Base-by-base conservation (phyloP, 2,329 filamentous ascomycete species). In the Sordariomycetes sp. region DNA sequence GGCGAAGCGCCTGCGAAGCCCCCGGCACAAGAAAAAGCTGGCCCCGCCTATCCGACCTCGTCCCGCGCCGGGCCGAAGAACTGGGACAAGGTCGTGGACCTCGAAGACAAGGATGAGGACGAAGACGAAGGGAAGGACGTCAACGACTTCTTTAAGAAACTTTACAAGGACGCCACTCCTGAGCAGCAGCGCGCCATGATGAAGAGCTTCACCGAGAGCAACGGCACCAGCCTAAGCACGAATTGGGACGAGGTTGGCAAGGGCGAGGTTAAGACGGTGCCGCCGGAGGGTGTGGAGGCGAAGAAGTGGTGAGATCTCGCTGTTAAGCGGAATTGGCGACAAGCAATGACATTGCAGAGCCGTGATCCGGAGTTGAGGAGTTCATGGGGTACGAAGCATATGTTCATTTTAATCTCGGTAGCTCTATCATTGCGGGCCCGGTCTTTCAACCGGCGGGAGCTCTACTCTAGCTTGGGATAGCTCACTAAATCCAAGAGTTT, bases 141-240 rank as follows among this genome's bases (percentile, higher is more conserved):
- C 8, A 82, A 93, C 47, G 53, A 58, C 9, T 96, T 95, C 62
- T 98, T 98, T 68, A 92, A 93, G 68, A 79, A 82, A 49, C 66
- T 98, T 2, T 96, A 90, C 61, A 77, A 82, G 42, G 68, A 66
- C 23, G 79, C 86, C 0, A 78, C 82, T 32, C 75, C 80, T 0
- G 90, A 98, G 46, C 85, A 86, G 38, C 78, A 79, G 51, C 77
- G 87, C 3, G 92, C 92, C 8, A 98, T 98, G 92, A 86, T 93
- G 77, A 98, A 98, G 74, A 94, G 86, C 52, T 96, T 86, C 50
- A 70, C 78, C 11, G 90, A 98, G 67, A 95, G 88, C 57, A 92
- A 93, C 46, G 92, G 92, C 5, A 98, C 92, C 0, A 75, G 84
- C 3, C 63, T 98, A 32, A 95, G 86, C 57, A 98, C 92, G 0